phyloP scores from a whole-genome alignment of 108 stramenopile species.

The Chaetoceros tenuissimus region DNA sequence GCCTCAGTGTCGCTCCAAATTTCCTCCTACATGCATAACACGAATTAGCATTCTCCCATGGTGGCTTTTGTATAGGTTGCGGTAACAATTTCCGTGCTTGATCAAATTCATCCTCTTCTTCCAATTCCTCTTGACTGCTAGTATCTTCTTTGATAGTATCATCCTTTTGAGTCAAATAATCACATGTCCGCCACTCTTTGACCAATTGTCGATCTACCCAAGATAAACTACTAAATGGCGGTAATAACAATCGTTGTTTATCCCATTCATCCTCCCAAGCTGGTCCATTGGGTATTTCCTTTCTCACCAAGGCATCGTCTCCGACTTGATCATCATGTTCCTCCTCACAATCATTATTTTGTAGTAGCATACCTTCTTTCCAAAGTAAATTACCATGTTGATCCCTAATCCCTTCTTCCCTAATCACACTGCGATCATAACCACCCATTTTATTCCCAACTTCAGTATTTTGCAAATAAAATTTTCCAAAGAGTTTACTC shows the following conservation, averaged over 20 bases:
- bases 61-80: slow-evolving; percentile 43
- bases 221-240: slow-evolving; percentile 52
- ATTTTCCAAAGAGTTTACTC: neutral
- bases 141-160: slow-evolving; percentile 3
- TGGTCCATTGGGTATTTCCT: too few species aligned
- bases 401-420: neutral
- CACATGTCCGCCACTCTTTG: slow-evolving; percentile 69
- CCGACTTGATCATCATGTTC: neutral
- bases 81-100: slow-evolving; percentile 64
- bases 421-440: neutral
- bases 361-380: neutral
- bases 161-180: slow-evolving; percentile 24
- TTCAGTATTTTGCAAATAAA: neutral
- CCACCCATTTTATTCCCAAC: neutral
- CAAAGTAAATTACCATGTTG: neutral
- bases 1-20: slow-evolving; percentile 83
- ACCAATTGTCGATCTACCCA: slow-evolving; percentile 84
- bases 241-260: slow-evolving; percentile 13
- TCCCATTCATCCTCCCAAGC: neutral
- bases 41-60: slow-evolving; percentile 53
- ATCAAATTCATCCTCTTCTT: slow-evolving; percentile 38
- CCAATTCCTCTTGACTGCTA: slow-evolving; percentile 15
- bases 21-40: slow-evolving; percentile 56
- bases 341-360: neutral
- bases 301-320: neutral